Conservation (phyloP, 1,284 basidiomycete genomes). For the Rhodotorula sp. region DNA sequence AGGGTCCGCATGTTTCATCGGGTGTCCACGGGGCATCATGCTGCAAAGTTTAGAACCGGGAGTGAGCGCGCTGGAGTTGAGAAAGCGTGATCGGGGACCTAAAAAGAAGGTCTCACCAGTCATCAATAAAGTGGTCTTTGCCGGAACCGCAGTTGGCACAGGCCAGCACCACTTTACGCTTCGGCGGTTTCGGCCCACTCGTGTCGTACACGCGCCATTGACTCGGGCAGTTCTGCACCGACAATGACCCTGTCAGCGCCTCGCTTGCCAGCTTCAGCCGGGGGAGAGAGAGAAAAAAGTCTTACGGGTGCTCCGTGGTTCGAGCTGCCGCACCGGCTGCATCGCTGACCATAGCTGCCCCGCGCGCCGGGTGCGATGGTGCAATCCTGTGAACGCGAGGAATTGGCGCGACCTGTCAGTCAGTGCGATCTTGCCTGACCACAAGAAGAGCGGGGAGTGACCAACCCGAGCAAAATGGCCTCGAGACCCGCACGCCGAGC, state of each 20-base stretch:
- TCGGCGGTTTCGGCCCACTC: constrained; percentile 33
- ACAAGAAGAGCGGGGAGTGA: too few species aligned
- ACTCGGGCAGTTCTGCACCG: constrained; percentile 32
- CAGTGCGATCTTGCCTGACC: not conserved
- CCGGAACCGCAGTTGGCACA: constrained; percentile 39
- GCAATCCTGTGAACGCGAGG: constrained; percentile 17
- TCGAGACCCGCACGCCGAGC: constrained; percentile 36
- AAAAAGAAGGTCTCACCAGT: constrained; percentile 23
- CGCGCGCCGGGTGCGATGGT: constrained; percentile 10
- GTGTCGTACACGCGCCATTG: constrained; percentile 38
- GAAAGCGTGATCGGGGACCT: not conserved
- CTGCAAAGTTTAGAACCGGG: not conserved
- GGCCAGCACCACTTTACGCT: constrained; percentile 30
- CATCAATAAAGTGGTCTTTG: constrained; percentile 40
- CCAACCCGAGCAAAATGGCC: constrained; percentile 35
- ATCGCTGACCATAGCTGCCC: constrained; percentile 11
- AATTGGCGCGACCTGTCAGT: not conserved
- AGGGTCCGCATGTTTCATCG: constrained; percentile 32
- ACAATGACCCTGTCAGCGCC: not conserved
- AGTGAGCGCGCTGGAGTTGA: not conserved
- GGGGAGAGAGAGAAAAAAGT: not conserved
- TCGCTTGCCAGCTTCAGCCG: too few species aligned
- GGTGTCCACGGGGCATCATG: constrained; percentile 37
- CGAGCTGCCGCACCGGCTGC: constrained; percentile 25
- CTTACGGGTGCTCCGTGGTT: constrained; percentile 27